Conservation (phyloP, 2,329 filamentous ascomycete genomes). For the Fusarium sp. region DNA sequence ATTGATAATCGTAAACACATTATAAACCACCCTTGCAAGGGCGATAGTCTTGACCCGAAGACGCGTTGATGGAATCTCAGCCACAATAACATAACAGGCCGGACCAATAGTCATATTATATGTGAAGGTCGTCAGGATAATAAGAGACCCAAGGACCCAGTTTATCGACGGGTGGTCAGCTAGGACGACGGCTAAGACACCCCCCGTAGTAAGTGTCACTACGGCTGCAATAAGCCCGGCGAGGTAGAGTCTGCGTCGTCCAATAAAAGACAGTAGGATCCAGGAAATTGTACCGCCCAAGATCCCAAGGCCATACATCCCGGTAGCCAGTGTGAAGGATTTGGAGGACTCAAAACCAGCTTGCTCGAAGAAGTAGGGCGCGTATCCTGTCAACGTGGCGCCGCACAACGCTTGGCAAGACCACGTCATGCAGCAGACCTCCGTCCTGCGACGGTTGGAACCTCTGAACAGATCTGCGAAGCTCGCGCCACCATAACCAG, state of each 20-base stretch:
- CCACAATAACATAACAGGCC: constrained; percentile 54
- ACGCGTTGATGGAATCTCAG: constrained; percentile 56
- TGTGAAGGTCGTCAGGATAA: constrained; percentile 57
- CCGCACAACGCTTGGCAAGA: constrained; percentile 42
- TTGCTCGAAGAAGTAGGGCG: constrained; percentile 59
- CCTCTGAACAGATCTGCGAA: constrained; percentile 26
- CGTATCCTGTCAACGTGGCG: constrained; percentile 19
- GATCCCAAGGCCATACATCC: constrained; percentile 57
- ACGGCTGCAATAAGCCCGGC: constrained; percentile 51
- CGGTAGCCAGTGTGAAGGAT: constrained; percentile 57
- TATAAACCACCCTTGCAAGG: constrained; percentile 50
- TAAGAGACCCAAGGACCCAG: constrained; percentile 55
- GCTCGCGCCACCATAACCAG: constrained; percentile 51
- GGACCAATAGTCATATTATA: constrained; percentile 48
- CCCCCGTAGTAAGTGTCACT: constrained; percentile 57
- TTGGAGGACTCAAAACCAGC: constrained; percentile 56
- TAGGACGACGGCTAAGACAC: constrained; percentile 53
- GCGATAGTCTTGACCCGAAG: constrained; percentile 58
- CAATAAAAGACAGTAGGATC: constrained; percentile 55
- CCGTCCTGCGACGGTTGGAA: constrained; percentile 43
- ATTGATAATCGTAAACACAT: constrained; percentile 33
- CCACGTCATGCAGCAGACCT: constrained; percentile 44
- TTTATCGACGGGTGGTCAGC: constrained; percentile 44
- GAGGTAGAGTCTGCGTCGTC: constrained; percentile 58
- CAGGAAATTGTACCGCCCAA: constrained; percentile 58